Percentiles rank a stretch among this genome's conserved stretches.
Conservation (phyloP, 2,329 filamentous ascomycete genomes). For the Ophiostoma sp. region DNA sequence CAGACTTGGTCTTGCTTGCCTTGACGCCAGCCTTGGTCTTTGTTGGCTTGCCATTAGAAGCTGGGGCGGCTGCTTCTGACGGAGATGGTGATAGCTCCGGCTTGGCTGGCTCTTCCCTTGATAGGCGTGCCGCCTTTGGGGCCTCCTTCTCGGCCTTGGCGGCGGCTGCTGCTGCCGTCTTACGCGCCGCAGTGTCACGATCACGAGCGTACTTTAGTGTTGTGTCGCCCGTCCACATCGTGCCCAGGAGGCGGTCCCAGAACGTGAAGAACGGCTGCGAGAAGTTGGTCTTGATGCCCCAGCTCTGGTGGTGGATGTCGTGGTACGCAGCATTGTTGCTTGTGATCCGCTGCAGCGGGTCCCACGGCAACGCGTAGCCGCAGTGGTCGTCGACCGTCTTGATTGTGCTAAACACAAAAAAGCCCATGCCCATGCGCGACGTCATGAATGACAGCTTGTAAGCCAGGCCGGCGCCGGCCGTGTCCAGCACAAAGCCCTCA, state of each 20-base stretch:
- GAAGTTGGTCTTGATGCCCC: slow-evolving; percentile 97
- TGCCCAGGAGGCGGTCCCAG: slow-evolving; percentile 80
- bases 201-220: slow-evolving; percentile 40
- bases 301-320: slow-evolving; percentile 97
- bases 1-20: slow-evolving; percentile 16
- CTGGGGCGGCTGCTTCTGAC: not conserved
- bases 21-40: slow-evolving; percentile 10
- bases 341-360: slow-evolving; percentile 85
- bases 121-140: not conserved
- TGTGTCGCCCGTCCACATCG: slow-evolving; percentile 69
- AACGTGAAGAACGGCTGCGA: slow-evolving; percentile 91
- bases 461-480: slow-evolving; percentile 74
- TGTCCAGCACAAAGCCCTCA: slow-evolving; percentile 91
- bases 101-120: not conserved
- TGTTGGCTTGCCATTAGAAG: slow-evolving; percentile 7
- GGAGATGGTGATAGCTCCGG: not conserved
- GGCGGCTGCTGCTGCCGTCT: slow-evolving; percentile 24
- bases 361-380: slow-evolving; percentile 91
- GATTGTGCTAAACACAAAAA: slow-evolving; percentile 83
- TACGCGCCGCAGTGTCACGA: slow-evolving; percentile 40
- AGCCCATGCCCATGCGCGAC: slow-evolving; percentile 78
- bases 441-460: slow-evolving; percentile 80
- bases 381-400: slow-evolving; percentile 99
- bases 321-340: slow-evolving; percentile 96
- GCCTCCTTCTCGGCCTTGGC: not conserved